Evolutionary conservation across 345 rosid genomes (phyloP).

Genomic region (Tarenaya hassleriana): DNA sequence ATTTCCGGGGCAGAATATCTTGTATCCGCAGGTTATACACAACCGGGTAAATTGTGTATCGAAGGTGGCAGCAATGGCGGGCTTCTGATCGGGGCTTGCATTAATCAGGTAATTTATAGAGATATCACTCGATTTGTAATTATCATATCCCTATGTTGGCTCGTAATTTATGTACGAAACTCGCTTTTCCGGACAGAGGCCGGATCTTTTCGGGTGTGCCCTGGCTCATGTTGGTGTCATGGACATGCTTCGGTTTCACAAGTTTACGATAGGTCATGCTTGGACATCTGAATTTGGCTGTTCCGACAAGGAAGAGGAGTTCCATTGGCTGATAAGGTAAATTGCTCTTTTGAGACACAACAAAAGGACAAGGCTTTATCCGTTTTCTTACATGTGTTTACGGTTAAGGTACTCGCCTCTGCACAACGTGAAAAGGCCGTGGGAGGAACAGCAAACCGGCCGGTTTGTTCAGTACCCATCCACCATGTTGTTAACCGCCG

Average conservation of each 20-base stretch:
- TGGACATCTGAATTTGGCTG: constrained; percentile 93
- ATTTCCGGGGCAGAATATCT: constrained; percentile 71
- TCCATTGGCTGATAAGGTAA: constrained; percentile 86
- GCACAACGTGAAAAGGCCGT: constrained; percentile 90
- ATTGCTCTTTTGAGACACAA: constrained; percentile 15
- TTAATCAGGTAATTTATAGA: constrained; percentile 61
- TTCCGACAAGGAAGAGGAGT: constrained; percentile 82
- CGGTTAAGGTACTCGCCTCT: constrained; percentile 76
- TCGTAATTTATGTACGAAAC: constrained; percentile 5
- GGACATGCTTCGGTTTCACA: constrained; percentile 98
- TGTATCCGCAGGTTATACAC: constrained; percentile 71
- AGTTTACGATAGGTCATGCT: constrained; percentile 93
- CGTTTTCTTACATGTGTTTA: constrained; percentile 1
- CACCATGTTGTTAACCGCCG: constrained; percentile 91
- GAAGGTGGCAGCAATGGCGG: constrained; percentile 99
- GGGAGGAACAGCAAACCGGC: constrained; percentile 55
- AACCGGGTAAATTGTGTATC: constrained; percentile 62
- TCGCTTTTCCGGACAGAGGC: constrained; percentile 48
- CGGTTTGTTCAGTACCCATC: constrained; percentile 61
- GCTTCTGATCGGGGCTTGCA: constrained; percentile 86
- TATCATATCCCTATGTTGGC: constrained; percentile 17
- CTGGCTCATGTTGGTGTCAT: constrained; percentile 97
- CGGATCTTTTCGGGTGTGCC: constrained; percentile 96
- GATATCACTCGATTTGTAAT: background rate
- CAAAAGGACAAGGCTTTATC: background rate